Evolutionary conservation across 1,139 yeast genomes (phyloP), one percentile per base, ranked within the genome.

Genomic region (Lodderomyces metapsilosis): DNA sequence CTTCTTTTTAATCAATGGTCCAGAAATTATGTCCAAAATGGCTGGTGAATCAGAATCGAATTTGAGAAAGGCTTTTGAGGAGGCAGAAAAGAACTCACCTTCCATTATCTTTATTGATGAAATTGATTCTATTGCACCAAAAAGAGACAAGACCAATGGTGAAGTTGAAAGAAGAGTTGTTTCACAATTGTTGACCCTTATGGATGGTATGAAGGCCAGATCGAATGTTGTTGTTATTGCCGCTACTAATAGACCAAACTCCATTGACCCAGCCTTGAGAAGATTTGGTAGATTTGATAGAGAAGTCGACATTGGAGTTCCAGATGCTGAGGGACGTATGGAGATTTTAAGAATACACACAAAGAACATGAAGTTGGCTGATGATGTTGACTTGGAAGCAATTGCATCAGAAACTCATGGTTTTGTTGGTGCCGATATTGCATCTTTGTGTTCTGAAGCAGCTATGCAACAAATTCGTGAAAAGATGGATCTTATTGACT

Each of bases 181-280:
- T 46, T 91, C 98, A 22, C 98, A 92, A 73, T 78, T 92, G 60
- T 80, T 92, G 63, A 92, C 98, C 20, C 79, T 92, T 57, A 92
- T 92, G 98, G 98, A 92, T 65, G 98, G 98, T 76, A 92, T 92
- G 98, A 92, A 92, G 73, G 96, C 98, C 17, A 86, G 98, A 69
- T 84, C 97, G 34, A 94, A 92, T 62, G 84, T 88, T 53, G 98
- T 92, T 46, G 98, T 94, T 45, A 92, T 92, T 68, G 78, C 77
- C 39, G 78, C 78, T 36, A 92, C 98, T 39, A 94, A 94, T 70
- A 83, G 98, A 70, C 98, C 98, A 57, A 92, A 94, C 73, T 88
- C 98, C 16, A 91, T 92, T 58, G 99, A 92, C 64, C 97, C 98
- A 34, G 98, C 99, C 25, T 77, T 92, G 58, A 86, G 98, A 75